Evolutionary conservation across 805 yeast species (phyloP).

Genomic region (Candida vartiovaarae): DNA sequence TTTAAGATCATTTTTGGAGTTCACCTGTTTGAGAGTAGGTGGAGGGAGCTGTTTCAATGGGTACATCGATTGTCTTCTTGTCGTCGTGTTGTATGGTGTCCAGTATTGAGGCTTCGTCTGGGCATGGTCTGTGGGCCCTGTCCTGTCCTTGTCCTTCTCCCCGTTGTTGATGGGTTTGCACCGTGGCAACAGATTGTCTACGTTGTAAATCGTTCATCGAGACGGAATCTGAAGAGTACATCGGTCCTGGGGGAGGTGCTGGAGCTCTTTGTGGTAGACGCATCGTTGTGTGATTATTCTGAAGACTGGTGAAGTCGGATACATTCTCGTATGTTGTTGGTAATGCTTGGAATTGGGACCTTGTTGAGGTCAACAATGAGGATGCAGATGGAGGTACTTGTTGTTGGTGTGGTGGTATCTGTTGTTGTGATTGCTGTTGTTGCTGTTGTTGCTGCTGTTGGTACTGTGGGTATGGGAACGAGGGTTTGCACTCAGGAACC

Average conservation of each 20-base stretch:
- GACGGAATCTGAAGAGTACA: constrained; percentile 24
- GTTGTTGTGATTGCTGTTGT: not conserved
- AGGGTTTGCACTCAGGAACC: constrained; percentile 8
- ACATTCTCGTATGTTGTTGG: constrained; percentile 46
- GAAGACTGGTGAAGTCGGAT: constrained; percentile 10
- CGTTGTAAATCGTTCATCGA: constrained; percentile 26
- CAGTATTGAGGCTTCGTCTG: not conserved
- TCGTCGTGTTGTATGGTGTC: not conserved
- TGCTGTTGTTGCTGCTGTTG: constrained; percentile 3
- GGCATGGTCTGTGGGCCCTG: constrained; percentile 6
- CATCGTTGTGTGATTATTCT: constrained; percentile 23
- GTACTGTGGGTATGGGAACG: constrained; percentile 1
- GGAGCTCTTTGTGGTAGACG: constrained; percentile 40
- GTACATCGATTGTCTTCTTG: constrained; percentile 2
- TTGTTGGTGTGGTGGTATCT: too few species aligned
- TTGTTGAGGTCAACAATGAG: constrained; percentile 15
- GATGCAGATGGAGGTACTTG: not conserved
- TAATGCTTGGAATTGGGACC: constrained; percentile 22
- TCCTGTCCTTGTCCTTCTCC: not conserved
- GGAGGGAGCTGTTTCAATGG: constrained; percentile 29
- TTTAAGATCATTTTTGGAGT: constrained; percentile 42
- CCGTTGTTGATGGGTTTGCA: constrained; percentile 11
- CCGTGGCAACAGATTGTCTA: constrained; percentile 32
- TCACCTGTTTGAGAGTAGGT: constrained; percentile 43
- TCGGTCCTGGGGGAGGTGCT: constrained; percentile 31